These are phyloP conservation scores for Echinochloa phyllopogon DNA, from an alignment of 176 grass and related monocot genomes.

Conservation along the genomic window DNA sequence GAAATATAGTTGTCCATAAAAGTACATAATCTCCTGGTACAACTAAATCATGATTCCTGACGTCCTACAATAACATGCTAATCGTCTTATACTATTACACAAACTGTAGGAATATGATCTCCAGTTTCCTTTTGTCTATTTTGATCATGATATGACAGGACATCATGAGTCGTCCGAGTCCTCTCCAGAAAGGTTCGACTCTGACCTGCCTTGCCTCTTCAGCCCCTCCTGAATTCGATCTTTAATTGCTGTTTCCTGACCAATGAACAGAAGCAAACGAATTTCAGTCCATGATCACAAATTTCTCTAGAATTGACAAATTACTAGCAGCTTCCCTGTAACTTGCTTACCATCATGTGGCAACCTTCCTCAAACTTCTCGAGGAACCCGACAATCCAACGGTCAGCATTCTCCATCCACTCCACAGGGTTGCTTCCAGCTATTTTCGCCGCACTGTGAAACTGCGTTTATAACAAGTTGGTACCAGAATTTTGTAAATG, in stretches of 20 bases:
- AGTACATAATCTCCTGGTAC: slow-evolving; percentile 34
- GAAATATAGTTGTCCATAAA: slow-evolving; percentile 20
- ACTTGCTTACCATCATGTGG: slow-evolving; percentile 80
- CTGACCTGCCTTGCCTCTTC: slow-evolving; percentile 58
- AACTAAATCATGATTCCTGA: slow-evolving; percentile 34
- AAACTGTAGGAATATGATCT: slow-evolving; percentile 12
- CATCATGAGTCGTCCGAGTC: slow-evolving; percentile 35
- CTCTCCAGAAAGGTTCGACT: slow-evolving; percentile 42
- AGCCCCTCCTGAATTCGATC: slow-evolving; percentile 73
- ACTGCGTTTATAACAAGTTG: slow-evolving; percentile 17
- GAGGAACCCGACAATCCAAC: slow-evolving; percentile 88
- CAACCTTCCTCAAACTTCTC: slow-evolving; percentile 94
- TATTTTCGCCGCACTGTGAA: slow-evolving; percentile 51
- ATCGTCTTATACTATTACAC: slow-evolving; percentile 37
- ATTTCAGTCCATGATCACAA: background rate
- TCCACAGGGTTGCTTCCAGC: slow-evolving; percentile 76
- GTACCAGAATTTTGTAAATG: slow-evolving; percentile 9
- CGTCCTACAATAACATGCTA: slow-evolving; percentile 40
- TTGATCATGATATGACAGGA: background rate
- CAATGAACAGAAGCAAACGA: slow-evolving; percentile 26
- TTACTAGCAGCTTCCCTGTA: background rate
- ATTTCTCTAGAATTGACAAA: background rate
- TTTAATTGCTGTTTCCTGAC: slow-evolving; percentile 69
- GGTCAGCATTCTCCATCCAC: slow-evolving; percentile 90
- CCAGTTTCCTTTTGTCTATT: slow-evolving; percentile 10